Conservation (phyloP, 2,329 filamentous ascomycete genomes). For the Nothophaeocryptopus gaeumannii region DNA sequence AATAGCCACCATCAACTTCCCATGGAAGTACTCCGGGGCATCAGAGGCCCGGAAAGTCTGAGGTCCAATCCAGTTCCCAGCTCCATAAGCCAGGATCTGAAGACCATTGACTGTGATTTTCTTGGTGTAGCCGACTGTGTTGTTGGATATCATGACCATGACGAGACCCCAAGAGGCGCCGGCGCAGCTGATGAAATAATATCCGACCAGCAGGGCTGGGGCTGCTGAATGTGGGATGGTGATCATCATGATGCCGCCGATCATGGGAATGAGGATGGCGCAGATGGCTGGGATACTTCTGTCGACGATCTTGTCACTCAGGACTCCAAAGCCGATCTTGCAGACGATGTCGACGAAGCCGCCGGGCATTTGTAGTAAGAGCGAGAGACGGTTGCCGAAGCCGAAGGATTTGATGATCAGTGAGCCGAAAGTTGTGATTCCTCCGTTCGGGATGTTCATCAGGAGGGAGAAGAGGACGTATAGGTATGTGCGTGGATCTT, state of each 20-base stretch:
- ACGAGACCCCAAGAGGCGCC: slow-evolving; percentile 3
- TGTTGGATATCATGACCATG: slow-evolving; percentile 8
- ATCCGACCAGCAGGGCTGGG: not conserved
- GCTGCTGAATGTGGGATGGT: slow-evolving; percentile 2
- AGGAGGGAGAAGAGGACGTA: slow-evolving; percentile 28
- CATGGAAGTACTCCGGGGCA: slow-evolving; percentile 7
- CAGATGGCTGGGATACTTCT: slow-evolving; percentile 2
- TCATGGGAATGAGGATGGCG: slow-evolving; percentile 5
- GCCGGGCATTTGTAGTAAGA: slow-evolving; percentile 61
- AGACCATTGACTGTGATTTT: slow-evolving; percentile 3
- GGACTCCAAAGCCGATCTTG: not conserved
- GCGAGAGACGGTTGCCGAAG: slow-evolving; percentile 55
- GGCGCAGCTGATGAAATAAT: slow-evolving; percentile 4
- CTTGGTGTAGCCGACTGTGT: slow-evolving; percentile 8
- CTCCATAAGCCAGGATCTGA: slow-evolving; percentile 5
- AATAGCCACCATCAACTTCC: slow-evolving; percentile 6
- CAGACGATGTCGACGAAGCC: slow-evolving; percentile 45
- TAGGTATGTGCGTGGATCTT: slow-evolving; percentile 37
- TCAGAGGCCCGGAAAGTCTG: slow-evolving; percentile 1
- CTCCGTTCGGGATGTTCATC: slow-evolving; percentile 53
- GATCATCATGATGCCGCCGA: slow-evolving; percentile 10
- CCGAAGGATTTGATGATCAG: slow-evolving; percentile 59
- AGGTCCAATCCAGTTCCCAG: slow-evolving; percentile 6
- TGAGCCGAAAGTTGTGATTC: slow-evolving; percentile 58
- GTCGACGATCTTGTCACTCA: slow-evolving; percentile 1